A percentile compares a stretch with the other conserved stretches of the same genome.
These are phyloP conservation scores for Syzygium malaccense DNA, from an alignment of 441 rosid genomes.

Conservation along the genomic window DNA sequence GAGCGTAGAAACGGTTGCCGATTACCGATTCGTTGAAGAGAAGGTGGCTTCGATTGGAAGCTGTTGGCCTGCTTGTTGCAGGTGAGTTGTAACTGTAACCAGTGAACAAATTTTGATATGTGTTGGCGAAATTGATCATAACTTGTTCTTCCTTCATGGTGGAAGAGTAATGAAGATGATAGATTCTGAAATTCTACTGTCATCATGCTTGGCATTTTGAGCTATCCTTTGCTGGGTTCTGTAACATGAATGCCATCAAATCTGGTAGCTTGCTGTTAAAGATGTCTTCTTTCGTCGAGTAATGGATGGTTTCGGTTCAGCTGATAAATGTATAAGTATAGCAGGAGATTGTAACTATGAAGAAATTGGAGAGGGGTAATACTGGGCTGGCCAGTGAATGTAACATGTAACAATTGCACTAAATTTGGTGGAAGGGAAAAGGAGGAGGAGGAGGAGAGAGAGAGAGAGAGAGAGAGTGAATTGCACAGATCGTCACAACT, in stretches of 20 bases:
- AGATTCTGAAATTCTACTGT: background rate
- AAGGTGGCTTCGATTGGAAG: background rate
- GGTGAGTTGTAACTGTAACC: background rate
- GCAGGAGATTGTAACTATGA: background rate
- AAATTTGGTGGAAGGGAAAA: background rate
- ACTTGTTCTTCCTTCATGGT: background rate
- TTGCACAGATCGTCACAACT: background rate
- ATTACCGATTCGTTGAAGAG: background rate
- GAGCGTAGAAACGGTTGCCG: background rate
- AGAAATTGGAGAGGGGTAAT: background rate
- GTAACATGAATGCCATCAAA: background rate
- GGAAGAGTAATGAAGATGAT: background rate
- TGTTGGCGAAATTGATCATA: background rate
- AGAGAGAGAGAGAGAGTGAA: background rate
- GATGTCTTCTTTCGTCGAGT: background rate
- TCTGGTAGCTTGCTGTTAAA: background rate
- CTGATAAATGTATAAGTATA: background rate
- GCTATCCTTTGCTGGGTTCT: background rate
- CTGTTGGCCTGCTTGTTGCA: background rate
- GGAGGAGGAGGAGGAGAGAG: background rate
- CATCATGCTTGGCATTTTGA: background rate
- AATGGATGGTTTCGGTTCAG: background rate
- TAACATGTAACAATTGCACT: accelerated
- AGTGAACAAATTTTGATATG: background rate
- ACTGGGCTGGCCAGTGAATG: background rate